phyloP scores from a whole-genome alignment of 2,329 filamentous ascomycete genomes.

The Rachicladosporium sp. region DNA sequence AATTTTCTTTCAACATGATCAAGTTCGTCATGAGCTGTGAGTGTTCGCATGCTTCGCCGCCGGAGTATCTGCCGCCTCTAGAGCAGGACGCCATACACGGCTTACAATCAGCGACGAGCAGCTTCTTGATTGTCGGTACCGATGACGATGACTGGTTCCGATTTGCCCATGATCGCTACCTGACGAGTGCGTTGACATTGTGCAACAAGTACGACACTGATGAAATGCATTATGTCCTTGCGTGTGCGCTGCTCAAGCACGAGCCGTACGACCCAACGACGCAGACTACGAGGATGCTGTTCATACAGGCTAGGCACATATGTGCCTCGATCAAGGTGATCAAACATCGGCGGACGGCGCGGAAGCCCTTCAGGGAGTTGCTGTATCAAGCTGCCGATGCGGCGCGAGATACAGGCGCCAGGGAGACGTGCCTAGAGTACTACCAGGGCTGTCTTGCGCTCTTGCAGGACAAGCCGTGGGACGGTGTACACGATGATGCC shows the following conservation, averaged over 20 bases:
- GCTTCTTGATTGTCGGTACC: conserved; percentile 68
- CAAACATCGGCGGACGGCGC: conserved; percentile 45
- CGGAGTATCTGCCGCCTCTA: conserved; percentile 40
- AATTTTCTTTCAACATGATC: conserved; percentile 73
- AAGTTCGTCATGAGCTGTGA: conserved; percentile 65
- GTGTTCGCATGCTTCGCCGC: conserved; percentile 44
- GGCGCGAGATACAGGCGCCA: conserved; percentile 70
- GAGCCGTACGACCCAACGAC: conserved; percentile 47
- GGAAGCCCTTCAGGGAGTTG: conserved; percentile 51
- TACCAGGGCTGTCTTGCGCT: conserved; percentile 65
- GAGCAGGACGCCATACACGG: conserved; percentile 62
- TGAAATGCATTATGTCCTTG: conserved; percentile 87
- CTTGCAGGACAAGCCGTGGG: conserved; percentile 72
- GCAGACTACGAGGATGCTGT: conserved; percentile 37
- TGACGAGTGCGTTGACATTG: conserved; percentile 61
- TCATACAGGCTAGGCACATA: conserved; percentile 69
- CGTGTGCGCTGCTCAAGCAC: conserved; percentile 66
- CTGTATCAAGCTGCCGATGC: conserved; percentile 67
- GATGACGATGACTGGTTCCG: conserved; percentile 76
- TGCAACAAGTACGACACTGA: conserved; percentile 52
- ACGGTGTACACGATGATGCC: conserved; percentile 52
- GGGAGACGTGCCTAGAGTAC: conserved; percentile 70
- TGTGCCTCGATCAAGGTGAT: conserved; percentile 67
- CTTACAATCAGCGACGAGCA: conserved; percentile 68
- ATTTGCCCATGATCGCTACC: conserved; percentile 80